These are phyloP conservation scores for Dothistroma pini DNA, from an alignment of 2,329 filamentous ascomycete species.

Conservation along the genomic window DNA sequence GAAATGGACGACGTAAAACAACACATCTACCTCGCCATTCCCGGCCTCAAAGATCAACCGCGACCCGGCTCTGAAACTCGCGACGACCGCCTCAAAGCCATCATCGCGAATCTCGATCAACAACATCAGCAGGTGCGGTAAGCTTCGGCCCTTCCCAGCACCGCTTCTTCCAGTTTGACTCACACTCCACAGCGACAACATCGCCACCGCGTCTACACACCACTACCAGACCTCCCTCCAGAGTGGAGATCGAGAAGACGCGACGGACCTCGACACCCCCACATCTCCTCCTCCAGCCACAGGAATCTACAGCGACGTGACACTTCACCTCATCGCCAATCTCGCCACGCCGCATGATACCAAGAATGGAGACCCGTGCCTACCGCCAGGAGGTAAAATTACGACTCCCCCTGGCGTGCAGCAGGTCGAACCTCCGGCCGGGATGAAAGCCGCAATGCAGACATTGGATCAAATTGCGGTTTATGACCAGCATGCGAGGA, in stretches of 20 bases:
- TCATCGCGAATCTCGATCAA: conserved; percentile 26
- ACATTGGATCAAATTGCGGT: conserved; percentile 14
- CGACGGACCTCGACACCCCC: background rate
- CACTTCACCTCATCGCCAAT: conserved; percentile 13
- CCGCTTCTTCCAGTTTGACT: background rate
- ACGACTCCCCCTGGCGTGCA: conserved; percentile 5
- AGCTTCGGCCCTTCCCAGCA: background rate
- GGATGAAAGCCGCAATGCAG: conserved; percentile 16
- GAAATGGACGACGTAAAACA: conserved; percentile 11
- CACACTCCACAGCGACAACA: conserved; percentile 10
- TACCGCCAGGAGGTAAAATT: background rate
- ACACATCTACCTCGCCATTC: conserved; percentile 22
- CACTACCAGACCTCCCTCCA: conserved; percentile 2
- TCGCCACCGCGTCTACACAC: conserved; percentile 16
- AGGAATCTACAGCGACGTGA: background rate
- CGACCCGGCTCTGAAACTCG: conserved; percentile 6
- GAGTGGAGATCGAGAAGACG: background rate
- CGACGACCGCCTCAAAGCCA: conserved; percentile 21
- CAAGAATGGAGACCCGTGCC: conserved; percentile 18
- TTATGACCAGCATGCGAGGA: conserved; percentile 22
- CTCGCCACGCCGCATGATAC: conserved; percentile 18
- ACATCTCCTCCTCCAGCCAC: background rate
- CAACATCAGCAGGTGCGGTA: conserved; percentile 20
- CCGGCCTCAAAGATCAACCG: conserved; percentile 15
- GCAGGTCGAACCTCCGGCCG: conserved; percentile 13